Evolutionary conservation across 768 basidiomycete genomes (phyloP).

Genomic region (Xerocomellus dryophilus): DNA sequence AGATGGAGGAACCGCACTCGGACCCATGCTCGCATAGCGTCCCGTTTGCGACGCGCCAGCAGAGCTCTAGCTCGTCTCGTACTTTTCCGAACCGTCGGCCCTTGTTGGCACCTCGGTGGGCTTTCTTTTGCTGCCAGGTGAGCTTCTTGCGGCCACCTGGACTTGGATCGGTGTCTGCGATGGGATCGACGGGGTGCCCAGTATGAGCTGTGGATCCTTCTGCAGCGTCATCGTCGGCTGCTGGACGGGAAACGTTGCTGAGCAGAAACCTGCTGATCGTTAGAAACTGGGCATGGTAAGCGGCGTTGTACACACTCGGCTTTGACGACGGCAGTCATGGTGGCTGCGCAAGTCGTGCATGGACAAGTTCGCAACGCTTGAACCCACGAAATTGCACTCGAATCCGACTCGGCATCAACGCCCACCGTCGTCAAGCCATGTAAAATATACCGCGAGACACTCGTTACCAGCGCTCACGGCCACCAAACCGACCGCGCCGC

Average conservation of each 20-base stretch:
- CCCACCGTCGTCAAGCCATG: constrained; percentile 10
- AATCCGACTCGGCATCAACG: constrained; percentile 32
- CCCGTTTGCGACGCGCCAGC: constrained; percentile 75
- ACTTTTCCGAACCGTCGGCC: constrained; percentile 74
- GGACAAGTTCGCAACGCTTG: constrained; percentile 86
- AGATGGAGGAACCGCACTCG: constrained; percentile 41
- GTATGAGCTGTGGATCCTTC: constrained; percentile 51
- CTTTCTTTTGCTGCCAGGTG: constrained; percentile 68
- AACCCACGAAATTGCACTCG: constrained; percentile 62
- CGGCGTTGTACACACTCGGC: constrained; percentile 39
- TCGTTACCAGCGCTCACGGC: constrained; percentile 15
- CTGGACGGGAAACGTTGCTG: constrained; percentile 20
- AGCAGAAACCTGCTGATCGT: constrained; percentile 42
- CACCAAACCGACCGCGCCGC: constrained; percentile 30
- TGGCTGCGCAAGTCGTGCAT: constrained; percentile 37
- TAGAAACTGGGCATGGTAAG: not conserved
- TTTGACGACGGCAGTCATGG: constrained; percentile 48
- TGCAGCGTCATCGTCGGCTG: constrained; percentile 58
- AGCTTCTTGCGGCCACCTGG: constrained; percentile 38
- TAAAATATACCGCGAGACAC: constrained; percentile 10
- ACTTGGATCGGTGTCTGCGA: constrained; percentile 30
- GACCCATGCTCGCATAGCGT: constrained; percentile 66
- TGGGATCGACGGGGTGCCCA: constrained; percentile 23
- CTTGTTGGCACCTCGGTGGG: constrained; percentile 79
- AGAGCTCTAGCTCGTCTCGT: constrained; percentile 78